These are phyloP conservation scores for Diaporthe amygdali DNA, from an alignment of 2,329 filamentous ascomycete genomes.

Conservation along the genomic window DNA sequence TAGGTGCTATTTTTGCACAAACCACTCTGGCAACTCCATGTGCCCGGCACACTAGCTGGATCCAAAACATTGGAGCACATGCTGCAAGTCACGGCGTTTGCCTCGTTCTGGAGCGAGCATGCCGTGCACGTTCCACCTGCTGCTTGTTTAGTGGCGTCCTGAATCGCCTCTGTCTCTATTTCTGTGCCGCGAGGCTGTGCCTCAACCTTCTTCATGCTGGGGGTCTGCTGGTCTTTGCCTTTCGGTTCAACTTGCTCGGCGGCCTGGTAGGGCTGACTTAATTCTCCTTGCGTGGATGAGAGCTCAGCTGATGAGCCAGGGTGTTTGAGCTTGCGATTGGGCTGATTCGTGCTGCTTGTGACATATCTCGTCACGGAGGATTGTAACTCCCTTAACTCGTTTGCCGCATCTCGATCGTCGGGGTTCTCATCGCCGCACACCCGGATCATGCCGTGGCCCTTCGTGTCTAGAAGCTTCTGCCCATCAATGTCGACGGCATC, in stretches of 20 bases:
- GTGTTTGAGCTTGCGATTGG: neutral
- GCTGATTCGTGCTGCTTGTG: conserved; percentile 7
- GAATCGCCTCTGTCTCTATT: conserved; percentile 3
- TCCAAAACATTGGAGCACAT: conserved; percentile 75
- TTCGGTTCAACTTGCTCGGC: conserved; percentile 13
- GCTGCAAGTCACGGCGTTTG: conserved; percentile 61
- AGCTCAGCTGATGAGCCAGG: neutral
- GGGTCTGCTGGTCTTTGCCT: neutral
- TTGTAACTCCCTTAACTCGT: conserved; percentile 72
- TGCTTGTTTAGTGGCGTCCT: neutral
- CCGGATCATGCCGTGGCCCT: conserved; percentile 72
- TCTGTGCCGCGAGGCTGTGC: neutral
- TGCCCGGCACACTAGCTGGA: conserved; percentile 51
- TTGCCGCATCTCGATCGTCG: conserved; percentile 60
- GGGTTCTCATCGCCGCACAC: conserved; percentile 74
- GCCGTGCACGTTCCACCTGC: conserved; percentile 52
- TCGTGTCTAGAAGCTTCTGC: conserved; percentile 65
- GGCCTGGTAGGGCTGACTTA: neutral
- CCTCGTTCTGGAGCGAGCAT: conserved; percentile 71
- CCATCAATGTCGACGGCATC: conserved; percentile 71
- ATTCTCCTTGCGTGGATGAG: neutral
- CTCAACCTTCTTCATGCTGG: neutral
- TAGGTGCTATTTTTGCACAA: conserved; percentile 64
- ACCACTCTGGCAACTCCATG: conserved; percentile 68
- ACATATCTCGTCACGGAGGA: conserved; percentile 35